phyloP scores from a whole-genome alignment of 352 stramenopile genomes.

The Phytophthora citrophthora region DNA sequence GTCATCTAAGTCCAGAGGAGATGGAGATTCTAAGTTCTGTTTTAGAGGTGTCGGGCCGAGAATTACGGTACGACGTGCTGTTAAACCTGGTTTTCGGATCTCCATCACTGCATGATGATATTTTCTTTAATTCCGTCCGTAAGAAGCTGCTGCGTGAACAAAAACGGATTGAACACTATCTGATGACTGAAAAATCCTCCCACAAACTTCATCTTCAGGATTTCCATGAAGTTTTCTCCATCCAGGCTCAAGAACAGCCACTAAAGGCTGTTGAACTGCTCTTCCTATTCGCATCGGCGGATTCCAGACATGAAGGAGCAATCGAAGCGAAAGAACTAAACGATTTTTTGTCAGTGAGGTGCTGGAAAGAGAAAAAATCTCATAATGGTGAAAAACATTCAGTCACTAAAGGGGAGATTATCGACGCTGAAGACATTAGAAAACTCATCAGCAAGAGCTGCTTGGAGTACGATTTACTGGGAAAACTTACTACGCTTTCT shows the following conservation, averaged over 20 bases:
- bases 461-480: conserved; percentile 39
- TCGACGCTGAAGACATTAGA: conserved; percentile 12
- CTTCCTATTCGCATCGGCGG: conserved; percentile 43
- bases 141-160: conserved; percentile 31
- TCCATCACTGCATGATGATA: conserved; percentile 35
- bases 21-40: conserved; percentile 32
- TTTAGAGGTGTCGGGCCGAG: conserved; percentile 12
- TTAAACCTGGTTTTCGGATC: conserved; percentile 58
- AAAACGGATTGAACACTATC: conserved; percentile 6
- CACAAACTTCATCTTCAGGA: conserved; percentile 19
- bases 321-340: conserved; percentile 37
- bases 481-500: conserved; percentile 10
- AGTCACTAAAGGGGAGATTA: neutral
- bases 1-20: conserved; percentile 46
- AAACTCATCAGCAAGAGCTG: conserved; percentile 22
- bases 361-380: conserved; percentile 21
- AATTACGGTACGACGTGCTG: conserved; percentile 59
- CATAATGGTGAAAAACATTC: neutral
- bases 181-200: conserved; percentile 15
- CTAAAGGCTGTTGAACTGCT: conserved; percentile 39
- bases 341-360: conserved; percentile 30
- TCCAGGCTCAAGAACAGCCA: conserved; percentile 2
- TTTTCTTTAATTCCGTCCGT: conserved; percentile 22
- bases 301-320: conserved; percentile 24
- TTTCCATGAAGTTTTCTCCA: conserved; percentile 21